Conservation (phyloP, 2,329 filamentous ascomycete species). For the Didymella pomorum region DNA sequence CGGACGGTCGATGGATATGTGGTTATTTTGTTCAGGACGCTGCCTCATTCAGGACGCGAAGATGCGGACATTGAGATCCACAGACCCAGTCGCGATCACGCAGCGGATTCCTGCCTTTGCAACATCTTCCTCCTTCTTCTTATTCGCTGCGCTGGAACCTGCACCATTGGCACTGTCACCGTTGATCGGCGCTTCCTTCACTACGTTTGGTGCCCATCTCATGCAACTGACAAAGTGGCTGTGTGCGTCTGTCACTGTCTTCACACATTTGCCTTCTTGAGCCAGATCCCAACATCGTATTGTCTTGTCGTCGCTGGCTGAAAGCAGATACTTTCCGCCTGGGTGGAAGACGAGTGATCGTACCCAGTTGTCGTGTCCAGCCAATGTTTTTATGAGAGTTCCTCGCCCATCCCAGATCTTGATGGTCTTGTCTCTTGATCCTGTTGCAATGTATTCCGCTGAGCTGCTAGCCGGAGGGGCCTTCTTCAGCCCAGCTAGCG, state of each 20-base stretch:
- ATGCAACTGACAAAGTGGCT: slow-evolving; percentile 86
- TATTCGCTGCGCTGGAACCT: slow-evolving; percentile 53
- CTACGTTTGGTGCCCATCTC: slow-evolving; percentile 82
- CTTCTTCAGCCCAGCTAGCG: slow-evolving; percentile 83
- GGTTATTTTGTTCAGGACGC: not conserved
- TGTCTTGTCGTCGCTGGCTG: slow-evolving; percentile 88
- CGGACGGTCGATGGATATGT: not conserved
- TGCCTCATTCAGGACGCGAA: slow-evolving; percentile 66
- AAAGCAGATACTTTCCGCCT: slow-evolving; percentile 87
- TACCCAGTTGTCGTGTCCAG: slow-evolving; percentile 95
- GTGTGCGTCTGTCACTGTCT: slow-evolving; percentile 78
- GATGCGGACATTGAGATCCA: slow-evolving; percentile 80
- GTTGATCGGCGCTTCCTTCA: slow-evolving; percentile 63
- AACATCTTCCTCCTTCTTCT: slow-evolving; percentile 61
- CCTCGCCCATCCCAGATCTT: slow-evolving; percentile 88
- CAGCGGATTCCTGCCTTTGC: slow-evolving; percentile 76
- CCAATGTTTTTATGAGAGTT: slow-evolving; percentile 81
- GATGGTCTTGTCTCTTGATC: slow-evolving; percentile 88
- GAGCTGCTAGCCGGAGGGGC: slow-evolving; percentile 75
- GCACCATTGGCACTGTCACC: slow-evolving; percentile 54
- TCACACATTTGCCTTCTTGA: slow-evolving; percentile 90
- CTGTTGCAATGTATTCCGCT: slow-evolving; percentile 89
- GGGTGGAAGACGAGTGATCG: slow-evolving; percentile 87
- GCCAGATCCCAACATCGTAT: slow-evolving; percentile 91
- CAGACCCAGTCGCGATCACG: slow-evolving; percentile 85